These are phyloP conservation scores for Leishmania braziliensis DNA, from an alignment of 208 protist species.

Conservation along the genomic window DNA sequence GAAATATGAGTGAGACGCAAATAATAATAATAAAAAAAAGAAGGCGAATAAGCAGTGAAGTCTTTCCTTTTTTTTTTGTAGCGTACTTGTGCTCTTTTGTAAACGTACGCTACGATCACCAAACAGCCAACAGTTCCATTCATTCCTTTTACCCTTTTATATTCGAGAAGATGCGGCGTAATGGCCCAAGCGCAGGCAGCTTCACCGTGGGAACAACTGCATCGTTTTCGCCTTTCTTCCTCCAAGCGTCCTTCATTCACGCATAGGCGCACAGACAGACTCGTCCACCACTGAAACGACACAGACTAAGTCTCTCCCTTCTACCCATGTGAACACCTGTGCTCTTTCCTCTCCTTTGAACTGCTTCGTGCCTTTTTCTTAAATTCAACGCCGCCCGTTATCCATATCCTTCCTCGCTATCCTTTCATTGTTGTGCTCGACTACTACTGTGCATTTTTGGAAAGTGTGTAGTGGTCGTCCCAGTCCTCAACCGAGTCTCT, in stretches of 20 bases:
- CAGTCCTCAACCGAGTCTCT: not conserved
- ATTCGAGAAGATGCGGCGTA: not conserved
- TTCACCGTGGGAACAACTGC: not conserved
- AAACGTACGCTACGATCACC: not conserved
- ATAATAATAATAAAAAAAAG: not conserved
- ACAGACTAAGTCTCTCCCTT: not conserved
- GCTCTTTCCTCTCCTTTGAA: not conserved
- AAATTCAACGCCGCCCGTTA: not conserved
- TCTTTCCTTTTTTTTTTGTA: not conserved
- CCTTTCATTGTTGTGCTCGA: not conserved
- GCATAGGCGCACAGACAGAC: not conserved
- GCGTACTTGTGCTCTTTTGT: not conserved
- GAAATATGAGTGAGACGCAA: slow-evolving; percentile 13
- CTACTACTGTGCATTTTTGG: not conserved
- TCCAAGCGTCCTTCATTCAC: not conserved
- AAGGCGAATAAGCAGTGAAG: not conserved
- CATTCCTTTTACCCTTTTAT: not conserved
- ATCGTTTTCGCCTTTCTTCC: not conserved
- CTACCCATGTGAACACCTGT: not conserved
- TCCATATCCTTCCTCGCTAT: not conserved
- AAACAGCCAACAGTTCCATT: not conserved
- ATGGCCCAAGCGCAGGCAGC: not conserved
- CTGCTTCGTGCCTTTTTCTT: not conserved
- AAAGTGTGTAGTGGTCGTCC: not conserved
- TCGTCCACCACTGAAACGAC: not conserved